These are phyloP conservation scores for Pseudonitzschia pungens DNA, from an alignment of 108 stramenopile species.

Conservation along the genomic window DNA sequence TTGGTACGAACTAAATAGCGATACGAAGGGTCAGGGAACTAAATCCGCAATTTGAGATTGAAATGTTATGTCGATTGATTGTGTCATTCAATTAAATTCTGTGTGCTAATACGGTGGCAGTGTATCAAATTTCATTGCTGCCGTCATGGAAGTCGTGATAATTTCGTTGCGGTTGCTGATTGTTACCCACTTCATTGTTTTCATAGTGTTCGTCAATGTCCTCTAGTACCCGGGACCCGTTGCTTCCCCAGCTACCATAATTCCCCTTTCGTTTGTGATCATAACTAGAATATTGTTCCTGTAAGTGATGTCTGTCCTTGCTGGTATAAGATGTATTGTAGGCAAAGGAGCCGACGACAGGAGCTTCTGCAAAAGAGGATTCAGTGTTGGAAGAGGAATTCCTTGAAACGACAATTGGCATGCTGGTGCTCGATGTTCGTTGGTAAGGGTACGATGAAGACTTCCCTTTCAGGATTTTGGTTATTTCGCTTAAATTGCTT, in stretches of 20 bases:
- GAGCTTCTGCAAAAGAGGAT: not conserved
- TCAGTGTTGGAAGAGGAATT: not conserved
- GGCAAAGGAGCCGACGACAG: not conserved
- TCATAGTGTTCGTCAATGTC: not conserved
- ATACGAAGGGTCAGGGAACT: too few relatives aligned
- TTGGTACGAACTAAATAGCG: too few relatives aligned
- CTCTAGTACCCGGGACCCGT: not conserved
- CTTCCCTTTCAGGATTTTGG: conserved; percentile 15
- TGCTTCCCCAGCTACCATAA: not conserved
- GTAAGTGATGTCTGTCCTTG: not conserved
- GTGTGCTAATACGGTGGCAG: too few relatives aligned
- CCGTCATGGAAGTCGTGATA: too few relatives aligned
- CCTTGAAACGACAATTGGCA: conserved; percentile 15
- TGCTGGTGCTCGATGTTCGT: not conserved
- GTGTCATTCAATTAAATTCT: too few relatives aligned
- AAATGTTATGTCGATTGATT: too few relatives aligned
- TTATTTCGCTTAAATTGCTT: conserved; percentile 30
- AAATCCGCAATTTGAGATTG: too few relatives aligned
- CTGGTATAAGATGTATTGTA: not conserved
- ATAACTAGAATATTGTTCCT: too few relatives aligned
- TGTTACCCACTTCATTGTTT: too few relatives aligned
- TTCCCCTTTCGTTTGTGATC: not conserved
- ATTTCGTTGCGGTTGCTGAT: too few relatives aligned
- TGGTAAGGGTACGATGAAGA: not conserved
- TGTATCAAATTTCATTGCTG: too few relatives aligned